Base-by-base conservation (phyloP, 169 alveolate species). In the Plasmodium gonderi region DNA sequence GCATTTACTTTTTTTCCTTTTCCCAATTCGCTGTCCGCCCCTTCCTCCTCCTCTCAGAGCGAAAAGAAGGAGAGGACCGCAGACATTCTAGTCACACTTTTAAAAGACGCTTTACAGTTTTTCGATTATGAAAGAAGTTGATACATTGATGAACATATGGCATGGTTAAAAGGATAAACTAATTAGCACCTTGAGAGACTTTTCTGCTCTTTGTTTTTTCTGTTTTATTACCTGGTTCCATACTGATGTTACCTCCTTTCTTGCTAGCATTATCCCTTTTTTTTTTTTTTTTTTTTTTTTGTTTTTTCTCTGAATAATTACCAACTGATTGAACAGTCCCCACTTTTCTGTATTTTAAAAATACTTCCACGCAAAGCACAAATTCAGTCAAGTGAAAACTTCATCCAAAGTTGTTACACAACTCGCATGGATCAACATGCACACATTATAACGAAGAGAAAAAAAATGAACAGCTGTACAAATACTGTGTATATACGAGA, bases 41-140 rank as follows among this genome's bases (percentile, higher is more conserved):
- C 44, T 69, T 9, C n/a, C 20, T 12, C 38, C 7, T 49, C 9
- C 6, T 26, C 31, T 17, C 54, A 81, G 91, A 45, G 29, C 47
- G 80, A 81, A 33, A 81, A 81, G 54, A 81, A 31, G 29, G 91
- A 81, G n/a, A 11, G 76, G 12, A 2, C 81, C 49, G 14, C 36
- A 4, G 20, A 81, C 29, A 45, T 81, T 2, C 14, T 81, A 31
- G 36, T 14, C 29, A 68, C 38, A 31, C 26, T 81, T 12, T 68
- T 81, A 33, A 23, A 20, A 14, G 23, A 45, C 54, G 14, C 81
- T 38, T 23, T 67, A 29, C 72, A 65, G 6, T 81, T 81, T 68
- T 81, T 81, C 40, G 72, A 81, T 23, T 3, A 11, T 23, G 42
- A 77, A 5, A 7, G 14, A 14, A 77, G 14, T 36, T 77, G 64